Percentiles rank a stretch among this genome's conserved stretches.
phyloP scores from a whole-genome alignment of 176 grass and related monocot species.

The Rhynchospora breviuscula region DNA sequence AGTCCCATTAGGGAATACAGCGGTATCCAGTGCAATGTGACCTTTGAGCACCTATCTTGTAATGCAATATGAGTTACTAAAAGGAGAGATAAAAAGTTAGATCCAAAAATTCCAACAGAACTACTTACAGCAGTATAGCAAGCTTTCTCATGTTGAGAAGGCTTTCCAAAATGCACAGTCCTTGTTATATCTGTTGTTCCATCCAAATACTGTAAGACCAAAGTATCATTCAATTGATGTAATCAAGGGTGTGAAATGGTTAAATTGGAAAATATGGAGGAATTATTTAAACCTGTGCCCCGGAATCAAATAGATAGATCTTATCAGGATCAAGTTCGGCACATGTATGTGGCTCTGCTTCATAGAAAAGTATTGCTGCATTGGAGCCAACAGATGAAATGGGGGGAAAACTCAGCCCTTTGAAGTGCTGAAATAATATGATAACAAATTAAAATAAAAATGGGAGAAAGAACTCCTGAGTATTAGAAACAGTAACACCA shows the following conservation, averaged over 20 bases:
- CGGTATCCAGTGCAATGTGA: conserved; percentile 63
- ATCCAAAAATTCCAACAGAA: neutral
- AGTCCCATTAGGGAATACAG: conserved; percentile 86
- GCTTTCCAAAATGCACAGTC: conserved; percentile 96
- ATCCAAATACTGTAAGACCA: conserved; percentile 66
- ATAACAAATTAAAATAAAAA: conserved; percentile 21
- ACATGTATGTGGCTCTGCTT: conserved; percentile 64
- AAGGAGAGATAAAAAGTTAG: neutral
- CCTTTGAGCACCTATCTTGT: conserved; percentile 76
- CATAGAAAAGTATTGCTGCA: conserved; percentile 94
- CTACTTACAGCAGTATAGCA: conserved; percentile 93
- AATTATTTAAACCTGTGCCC: conserved; percentile 63
- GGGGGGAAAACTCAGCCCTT: conserved; percentile 89
- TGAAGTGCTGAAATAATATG: conserved; percentile 65
- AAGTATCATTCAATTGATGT: conserved; percentile 3
- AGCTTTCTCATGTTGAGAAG: conserved; percentile 78
- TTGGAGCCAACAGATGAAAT: conserved; percentile 98
- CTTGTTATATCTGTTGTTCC: conserved; percentile 99
- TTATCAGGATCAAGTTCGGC: conserved; percentile 88
- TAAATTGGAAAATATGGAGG: conserved; percentile 18
- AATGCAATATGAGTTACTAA: conserved; percentile 7
- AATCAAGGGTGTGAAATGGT: conserved; percentile 16
- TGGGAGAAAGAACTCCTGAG: neutral
- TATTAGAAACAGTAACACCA: neutral
- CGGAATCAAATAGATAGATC: conserved; percentile 97